phyloP scores from a whole-genome alignment of 176 grass and related monocot genomes.

The Paspalum notatum region DNA sequence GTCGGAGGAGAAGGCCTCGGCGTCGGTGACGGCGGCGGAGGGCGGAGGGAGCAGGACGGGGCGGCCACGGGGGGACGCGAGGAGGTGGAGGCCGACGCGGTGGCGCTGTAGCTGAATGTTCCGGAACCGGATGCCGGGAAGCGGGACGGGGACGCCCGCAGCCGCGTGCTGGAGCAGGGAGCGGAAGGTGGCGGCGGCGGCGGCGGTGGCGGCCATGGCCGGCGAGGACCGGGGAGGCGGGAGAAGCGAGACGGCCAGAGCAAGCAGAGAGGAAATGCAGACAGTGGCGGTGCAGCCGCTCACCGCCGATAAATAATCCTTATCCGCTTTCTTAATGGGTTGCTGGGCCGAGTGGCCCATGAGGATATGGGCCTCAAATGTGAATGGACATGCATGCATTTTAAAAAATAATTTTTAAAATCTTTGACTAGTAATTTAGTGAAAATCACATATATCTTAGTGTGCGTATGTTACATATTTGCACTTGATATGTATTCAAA shows the following conservation, averaged over 20 bases:
- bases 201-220: constrained; percentile 39
- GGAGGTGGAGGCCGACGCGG: constrained; percentile 20
- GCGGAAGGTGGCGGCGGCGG: constrained; percentile 23
- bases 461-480: no score
- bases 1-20: constrained; percentile 40
- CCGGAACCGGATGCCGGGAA: constrained; percentile 25
- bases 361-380: neutral
- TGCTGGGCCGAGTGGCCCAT: neutral
- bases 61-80: neutral
- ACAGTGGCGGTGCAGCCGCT: neutral
- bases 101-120: neutral
- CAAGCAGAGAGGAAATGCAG: neutral
- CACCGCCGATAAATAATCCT: constrained; percentile 20
- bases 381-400: neutral
- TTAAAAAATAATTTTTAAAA: no score
- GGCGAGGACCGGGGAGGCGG: constrained; percentile 21
- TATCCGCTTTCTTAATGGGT: constrained; percentile 42
- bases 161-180: constrained; percentile 6
- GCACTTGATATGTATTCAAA: no score
- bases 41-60: constrained; percentile 23
- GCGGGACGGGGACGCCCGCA: neutral
- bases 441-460: no score
- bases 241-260: constrained; percentile 39
- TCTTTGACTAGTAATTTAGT: no score
- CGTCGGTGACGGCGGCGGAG: constrained; percentile 23